Conservation (phyloP, 1,284 basidiomycete species). For the Stereum hirsutum region DNA sequence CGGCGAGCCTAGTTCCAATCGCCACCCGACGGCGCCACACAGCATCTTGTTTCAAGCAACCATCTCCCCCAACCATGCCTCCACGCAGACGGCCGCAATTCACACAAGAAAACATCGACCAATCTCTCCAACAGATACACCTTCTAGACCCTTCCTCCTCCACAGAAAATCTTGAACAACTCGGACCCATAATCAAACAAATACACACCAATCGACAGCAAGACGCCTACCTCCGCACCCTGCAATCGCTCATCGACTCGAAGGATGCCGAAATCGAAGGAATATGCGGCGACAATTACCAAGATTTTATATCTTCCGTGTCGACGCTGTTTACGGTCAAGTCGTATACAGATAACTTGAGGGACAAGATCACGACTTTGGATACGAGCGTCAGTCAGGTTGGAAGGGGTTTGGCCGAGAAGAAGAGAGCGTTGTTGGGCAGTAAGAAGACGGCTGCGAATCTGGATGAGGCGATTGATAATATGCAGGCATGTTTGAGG, state of each 20-base stretch:
- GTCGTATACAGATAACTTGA: constrained; percentile 76
- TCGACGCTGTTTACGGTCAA: constrained; percentile 94
- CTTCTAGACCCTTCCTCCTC: constrained; percentile 78
- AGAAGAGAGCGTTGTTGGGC: constrained; percentile 85
- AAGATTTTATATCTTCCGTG: constrained; percentile 95
- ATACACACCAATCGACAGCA: constrained; percentile 89
- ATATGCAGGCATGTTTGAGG: constrained; percentile 84
- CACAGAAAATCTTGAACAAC: constrained; percentile 87
- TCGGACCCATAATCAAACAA: constrained; percentile 88
- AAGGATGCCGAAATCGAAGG: constrained; percentile 96
- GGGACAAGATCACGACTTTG: constrained; percentile 67
- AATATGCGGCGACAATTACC: constrained; percentile 94
- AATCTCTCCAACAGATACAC: constrained; percentile 82
- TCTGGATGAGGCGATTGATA: constrained; percentile 94
- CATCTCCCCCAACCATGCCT: too few relatives aligned
- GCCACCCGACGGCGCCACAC: too few relatives aligned
- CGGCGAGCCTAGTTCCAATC: too few relatives aligned
- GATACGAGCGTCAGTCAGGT: constrained; percentile 71
- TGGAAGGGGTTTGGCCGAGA: constrained; percentile 80
- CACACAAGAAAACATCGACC: constrained; percentile 73
- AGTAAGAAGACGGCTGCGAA: constrained; percentile 89
- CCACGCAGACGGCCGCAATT: constrained; percentile 66
- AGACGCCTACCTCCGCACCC: constrained; percentile 81
- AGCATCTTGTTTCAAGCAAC: too few relatives aligned
- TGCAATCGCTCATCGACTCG: constrained; percentile 82